These are phyloP conservation scores for Vigna mungo DNA, from an alignment of 306 rosid genomes.

Conservation along the genomic window DNA sequence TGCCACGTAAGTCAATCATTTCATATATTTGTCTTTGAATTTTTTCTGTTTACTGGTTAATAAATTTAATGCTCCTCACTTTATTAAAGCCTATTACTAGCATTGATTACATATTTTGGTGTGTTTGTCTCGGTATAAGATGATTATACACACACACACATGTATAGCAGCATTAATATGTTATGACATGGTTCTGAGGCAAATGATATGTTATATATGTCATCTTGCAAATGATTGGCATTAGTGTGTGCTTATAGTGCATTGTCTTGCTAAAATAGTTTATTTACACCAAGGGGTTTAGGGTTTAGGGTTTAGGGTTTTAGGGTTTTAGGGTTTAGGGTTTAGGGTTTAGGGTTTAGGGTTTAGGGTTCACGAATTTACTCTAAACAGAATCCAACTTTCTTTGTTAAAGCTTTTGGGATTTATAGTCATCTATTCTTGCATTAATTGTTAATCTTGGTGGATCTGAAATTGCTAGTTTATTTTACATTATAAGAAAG, in stretches of 20 bases:
- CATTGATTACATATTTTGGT: background rate
- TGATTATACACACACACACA: no score
- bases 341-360: background rate
- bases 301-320: background rate
- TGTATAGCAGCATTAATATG: no score
- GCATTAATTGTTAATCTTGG: constrained; percentile 25
- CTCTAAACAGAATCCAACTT: constrained; percentile 11
- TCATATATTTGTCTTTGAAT: constrained; percentile 36
- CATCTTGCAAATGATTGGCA: no score
- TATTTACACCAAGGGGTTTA: background rate
- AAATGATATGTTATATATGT: no score
- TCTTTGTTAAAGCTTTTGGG: background rate
- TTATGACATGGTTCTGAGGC: no score
- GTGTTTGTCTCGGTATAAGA: background rate
- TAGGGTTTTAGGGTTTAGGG: background rate
- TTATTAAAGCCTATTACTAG: constrained; percentile 22
- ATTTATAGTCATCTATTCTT: constrained; percentile 14
- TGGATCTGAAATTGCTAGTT: constrained; percentile 18
- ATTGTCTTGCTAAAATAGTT: no score
- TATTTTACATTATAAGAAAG: constrained; percentile 11
- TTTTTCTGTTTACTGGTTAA: constrained; percentile 20
- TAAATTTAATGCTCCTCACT: constrained; percentile 14
- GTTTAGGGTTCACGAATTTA: background rate
- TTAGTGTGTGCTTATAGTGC: no score
- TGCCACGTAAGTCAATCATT: constrained; percentile 82